phyloP scores from a whole-genome alignment of 2,329 filamentous ascomycete genomes.

The Aspergillus uvarum region DNA sequence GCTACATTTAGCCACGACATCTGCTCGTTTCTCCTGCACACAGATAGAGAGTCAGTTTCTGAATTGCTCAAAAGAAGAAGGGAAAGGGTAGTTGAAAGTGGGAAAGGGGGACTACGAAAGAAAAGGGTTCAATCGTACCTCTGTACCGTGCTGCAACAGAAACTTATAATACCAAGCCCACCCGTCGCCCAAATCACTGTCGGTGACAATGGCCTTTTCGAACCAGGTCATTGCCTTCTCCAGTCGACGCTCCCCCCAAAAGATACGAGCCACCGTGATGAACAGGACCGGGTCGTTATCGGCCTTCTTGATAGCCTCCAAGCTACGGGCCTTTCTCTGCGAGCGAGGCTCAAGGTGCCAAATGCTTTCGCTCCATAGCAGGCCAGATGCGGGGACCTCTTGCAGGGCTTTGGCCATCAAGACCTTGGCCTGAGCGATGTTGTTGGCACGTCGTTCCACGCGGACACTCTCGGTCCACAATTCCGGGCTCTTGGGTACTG shows the following conservation, averaged over 20 bases:
- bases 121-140: conserved; percentile 46
- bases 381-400: conserved; percentile 81
- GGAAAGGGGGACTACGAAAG: neutral
- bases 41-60: conserved; percentile 9
- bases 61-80: neutral
- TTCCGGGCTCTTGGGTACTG: conserved; percentile 78
- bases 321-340: conserved; percentile 83
- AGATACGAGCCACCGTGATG: conserved; percentile 88
- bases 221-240: conserved; percentile 98
- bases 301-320: conserved; percentile 96
- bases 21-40: conserved; percentile 72
- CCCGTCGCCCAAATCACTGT: conserved; percentile 83
- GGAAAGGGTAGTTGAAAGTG: neutral
- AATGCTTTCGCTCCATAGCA: conserved; percentile 92
- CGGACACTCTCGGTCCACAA: conserved; percentile 94
- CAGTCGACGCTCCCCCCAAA: conserved; percentile 88
- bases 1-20: conserved; percentile 78
- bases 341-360: conserved; percentile 90
- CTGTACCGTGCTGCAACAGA: conserved; percentile 83
- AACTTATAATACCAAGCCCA: conserved; percentile 99
- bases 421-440: conserved; percentile 78
- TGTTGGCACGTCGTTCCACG: conserved; percentile 83
- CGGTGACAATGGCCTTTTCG: conserved; percentile 86
- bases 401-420: conserved; percentile 93
- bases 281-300: conserved; percentile 89